Conservation (phyloP, 306 rosid genomes). For the Quercus suber region DNA sequence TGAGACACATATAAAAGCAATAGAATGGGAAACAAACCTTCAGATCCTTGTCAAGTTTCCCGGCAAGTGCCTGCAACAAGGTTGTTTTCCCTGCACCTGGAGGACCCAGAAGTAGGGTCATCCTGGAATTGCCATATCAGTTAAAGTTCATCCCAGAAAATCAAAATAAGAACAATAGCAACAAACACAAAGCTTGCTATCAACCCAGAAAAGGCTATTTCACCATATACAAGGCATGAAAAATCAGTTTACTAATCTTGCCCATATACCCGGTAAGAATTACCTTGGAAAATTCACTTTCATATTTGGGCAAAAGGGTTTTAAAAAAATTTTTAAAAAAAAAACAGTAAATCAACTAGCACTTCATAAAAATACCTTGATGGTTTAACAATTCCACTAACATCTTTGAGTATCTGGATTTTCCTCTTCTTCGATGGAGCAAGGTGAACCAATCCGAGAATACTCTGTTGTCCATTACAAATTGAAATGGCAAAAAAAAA, state of each 20-base stretch:
- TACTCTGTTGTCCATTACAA: slow-evolving; percentile 29
- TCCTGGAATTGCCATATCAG: no score
- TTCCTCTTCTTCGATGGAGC: slow-evolving; percentile 63
- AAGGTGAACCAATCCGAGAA: slow-evolving; percentile 55
- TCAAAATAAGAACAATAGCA: background rate
- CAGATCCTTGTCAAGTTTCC: no score
- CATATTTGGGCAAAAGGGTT: background rate
- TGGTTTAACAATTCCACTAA: slow-evolving; percentile 73
- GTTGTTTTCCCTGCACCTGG: no score
- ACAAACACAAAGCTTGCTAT: background rate
- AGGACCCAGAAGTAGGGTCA: no score
- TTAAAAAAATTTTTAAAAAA: background rate
- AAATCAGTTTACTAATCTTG: background rate
- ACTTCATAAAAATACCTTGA: slow-evolving; percentile 50
- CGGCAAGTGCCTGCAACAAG: no score
- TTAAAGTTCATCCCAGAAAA: background rate
- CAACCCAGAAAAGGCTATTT: background rate
- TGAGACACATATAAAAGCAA: no score
- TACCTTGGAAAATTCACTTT: background rate
- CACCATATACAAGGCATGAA: background rate
- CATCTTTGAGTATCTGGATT: slow-evolving; percentile 62
- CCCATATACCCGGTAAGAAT: background rate
- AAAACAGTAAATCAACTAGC: background rate
- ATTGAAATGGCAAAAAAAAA: background rate
- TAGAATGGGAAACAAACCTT: no score